Evolutionary conservation across 129 eudicot genomes (phyloP), one percentile per base, ranked within the genome.

Genomic region (Flaveria brownii): DNA sequence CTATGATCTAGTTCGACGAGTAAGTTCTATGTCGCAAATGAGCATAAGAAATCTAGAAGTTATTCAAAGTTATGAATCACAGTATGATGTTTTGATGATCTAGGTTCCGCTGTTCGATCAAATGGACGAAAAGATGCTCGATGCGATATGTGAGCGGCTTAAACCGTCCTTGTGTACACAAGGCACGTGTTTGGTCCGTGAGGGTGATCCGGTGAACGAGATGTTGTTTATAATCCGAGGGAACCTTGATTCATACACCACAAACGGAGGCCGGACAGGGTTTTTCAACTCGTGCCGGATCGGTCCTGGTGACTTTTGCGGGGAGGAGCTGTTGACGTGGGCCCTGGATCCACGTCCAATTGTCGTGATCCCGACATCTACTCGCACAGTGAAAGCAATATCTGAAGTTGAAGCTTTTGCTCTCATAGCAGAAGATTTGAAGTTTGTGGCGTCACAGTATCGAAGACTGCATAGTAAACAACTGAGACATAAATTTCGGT

Each of bases 281-380:
- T 90, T 93, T 84, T 93, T 93, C 91, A 93, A 93, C 70, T 88
- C 98, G 1, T 86, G 92, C 62, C 78, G 86, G 14, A 88, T 93
- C 5, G 98, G 98, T 13, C 89, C 97, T 0, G 98, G 98, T 6
- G 96, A 93, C 80, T 93, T 93, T 52, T 93, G 98, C 23, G 98
- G 98, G 2, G 98, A 93, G 79, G 98, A 93, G 70, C 88, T 93
- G 46, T 81, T 93, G 6, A 93, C 98, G 28, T 93, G 98, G 98
- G 98, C 98, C 18, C 88, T 93, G 43, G 96, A 93, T 67, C 97
- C 96, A 11, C 92, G 89, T 15, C 88, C 96, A 0, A 81, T 85
- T 55, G 79, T 88, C 11, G 86, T 88, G 73, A 87, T 93, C 39
- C 98, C 98, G 26, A 87, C 96, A 0, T 93, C 98, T 51, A 93